Base-by-base conservation (phyloP, 495 filamentous ascomycete genomes). In the Hyaloscypha finlandica region DNA sequence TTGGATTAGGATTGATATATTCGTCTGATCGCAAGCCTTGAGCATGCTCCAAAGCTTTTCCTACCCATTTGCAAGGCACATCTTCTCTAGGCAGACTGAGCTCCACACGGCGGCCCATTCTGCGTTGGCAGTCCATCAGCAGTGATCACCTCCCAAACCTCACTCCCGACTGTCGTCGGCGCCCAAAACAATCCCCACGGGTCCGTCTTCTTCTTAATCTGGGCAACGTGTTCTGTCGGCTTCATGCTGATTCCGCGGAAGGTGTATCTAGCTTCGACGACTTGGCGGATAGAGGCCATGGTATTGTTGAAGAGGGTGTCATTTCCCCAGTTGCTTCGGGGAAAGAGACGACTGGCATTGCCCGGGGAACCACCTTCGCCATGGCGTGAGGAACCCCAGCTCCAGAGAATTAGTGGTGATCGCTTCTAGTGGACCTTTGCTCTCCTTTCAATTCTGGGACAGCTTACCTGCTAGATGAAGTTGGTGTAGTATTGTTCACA, bases 131-230 rank as follows among this genome's bases (percentile, higher is more conserved):
- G 51, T 53, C 51, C 51, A n/a, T 53, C 19, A 6, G 51, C 19
- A 53, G 9, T n/a, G 6, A 20, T n/a, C 22, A 53, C 54, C 5
- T 74, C 61, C 87, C 88, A 90, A n/a, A 75, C 77, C 53, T 90
- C 88, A 66, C 84, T 86, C 1, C 88, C 88, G 2, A 90, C 87
- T 6, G 82, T 85, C 4, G 83, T 84, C 14, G 65, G 73, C 29
- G 81, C 88, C 76, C 86, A 90, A 57, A 90, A 84, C 6, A 89
- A 69, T 45, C 81, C 77, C 8, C 79, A 52, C 2, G 86, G 86
- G 73, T 92, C 88, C 14, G 83, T 81, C 64, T 80, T 76, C 42
- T 79, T 73, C 72, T 88, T 87, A 64, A 87, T 81, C n/a, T 52
- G 25, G 35, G 33, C 6, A 73, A 55, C 64, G 86, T 71, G 14